Base-by-base conservation (phyloP, 2,329 filamentous ascomycete species). In the Epichloe bromicola region DNA sequence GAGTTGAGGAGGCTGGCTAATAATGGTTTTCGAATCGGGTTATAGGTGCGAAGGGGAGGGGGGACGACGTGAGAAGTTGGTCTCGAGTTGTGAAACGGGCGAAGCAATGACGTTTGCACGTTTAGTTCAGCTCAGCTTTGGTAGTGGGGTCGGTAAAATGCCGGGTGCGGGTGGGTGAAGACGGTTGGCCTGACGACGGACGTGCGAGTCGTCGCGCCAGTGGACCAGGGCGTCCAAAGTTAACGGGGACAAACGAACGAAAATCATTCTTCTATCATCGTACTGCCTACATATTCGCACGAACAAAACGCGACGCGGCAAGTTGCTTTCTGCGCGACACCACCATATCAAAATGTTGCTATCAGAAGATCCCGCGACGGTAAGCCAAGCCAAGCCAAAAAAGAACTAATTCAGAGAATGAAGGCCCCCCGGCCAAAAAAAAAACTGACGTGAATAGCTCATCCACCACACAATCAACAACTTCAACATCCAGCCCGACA, bases 401-500 rank as follows among this genome's bases (percentile, higher is more conserved):
- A 45, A 20, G 5, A 5, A 5, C 26, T 20, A 30, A 8, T 47
- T 4, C 17, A 10, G 17, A 23, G 50, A 52, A 37, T n/a, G 51
- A 44, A 46, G 15, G 12, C 17, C 19, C 3, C 19, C 19, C 19
- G 2, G 2, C 3, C 19, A 2, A 17, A 41, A 49, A 36, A 41
- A 19, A 15, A n/a, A 8, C 23, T 33, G 20, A 39, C 38, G 12
- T 38, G 48, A 14, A 19, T n/a, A 51, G 48, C 51, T 51, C 45
- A 67, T 98, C 71, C 79, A 84, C 64, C 86, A 94, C 71, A 95
- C 90, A 41, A 85, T 94, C 62, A 78, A 83, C 61, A 95, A 96
- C 75, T 98, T 98, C 81, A 93, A 95, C 73, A 95, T 91, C 62
- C 75, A 80, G 19, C 88, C 88, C 11, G 93, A 98, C 75, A 93